These are phyloP conservation scores for Meredithiella fracta DNA, from an alignment of 2,329 filamentous ascomycete genomes.

Conservation along the genomic window DNA sequence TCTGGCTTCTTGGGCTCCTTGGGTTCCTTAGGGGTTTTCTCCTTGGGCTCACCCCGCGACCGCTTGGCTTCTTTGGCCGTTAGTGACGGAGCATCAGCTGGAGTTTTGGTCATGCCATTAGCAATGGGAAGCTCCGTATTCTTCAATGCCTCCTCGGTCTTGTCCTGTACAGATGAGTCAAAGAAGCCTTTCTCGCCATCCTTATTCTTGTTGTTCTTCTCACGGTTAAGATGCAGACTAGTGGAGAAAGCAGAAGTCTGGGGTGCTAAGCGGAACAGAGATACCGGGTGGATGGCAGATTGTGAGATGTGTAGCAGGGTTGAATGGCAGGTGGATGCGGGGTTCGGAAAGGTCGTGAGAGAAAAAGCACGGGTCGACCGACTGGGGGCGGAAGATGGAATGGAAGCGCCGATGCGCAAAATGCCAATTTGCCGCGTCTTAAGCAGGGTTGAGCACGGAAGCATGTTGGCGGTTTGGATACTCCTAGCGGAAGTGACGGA, in stretches of 20 bases:
- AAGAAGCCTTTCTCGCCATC: conserved; percentile 30
- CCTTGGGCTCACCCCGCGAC: conserved; percentile 1
- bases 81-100: background rate
- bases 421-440: conserved; percentile 11
- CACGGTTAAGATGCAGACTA: conserved; percentile 9
- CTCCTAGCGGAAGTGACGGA: background rate
- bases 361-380: conserved; percentile 7
- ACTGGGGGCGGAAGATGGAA: background rate
- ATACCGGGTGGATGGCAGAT: conserved; percentile 1
- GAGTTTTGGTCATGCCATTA: background rate
- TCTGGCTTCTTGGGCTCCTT: conserved; percentile 2
- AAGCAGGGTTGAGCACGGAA: conserved; percentile 11
- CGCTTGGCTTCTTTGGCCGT: conserved; percentile 4
- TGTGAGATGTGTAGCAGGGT: conserved; percentile 7
- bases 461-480: conserved; percentile 4
- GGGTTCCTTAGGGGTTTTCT: background rate
- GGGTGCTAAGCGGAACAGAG: conserved; percentile 11
- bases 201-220: conserved; percentile 21
- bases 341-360: conserved; percentile 2
- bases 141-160: conserved; percentile 29
- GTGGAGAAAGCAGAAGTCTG: conserved; percentile 11
- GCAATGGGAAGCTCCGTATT: conserved; percentile 5
- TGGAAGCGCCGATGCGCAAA: conserved; percentile 6
- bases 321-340: background rate
- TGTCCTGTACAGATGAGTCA: conserved; percentile 32